Evolutionary conservation across 805 yeast species (phyloP), one percentile per base, ranked within the genome.

Genomic region (Metschnikowia peoriensis): DNA sequence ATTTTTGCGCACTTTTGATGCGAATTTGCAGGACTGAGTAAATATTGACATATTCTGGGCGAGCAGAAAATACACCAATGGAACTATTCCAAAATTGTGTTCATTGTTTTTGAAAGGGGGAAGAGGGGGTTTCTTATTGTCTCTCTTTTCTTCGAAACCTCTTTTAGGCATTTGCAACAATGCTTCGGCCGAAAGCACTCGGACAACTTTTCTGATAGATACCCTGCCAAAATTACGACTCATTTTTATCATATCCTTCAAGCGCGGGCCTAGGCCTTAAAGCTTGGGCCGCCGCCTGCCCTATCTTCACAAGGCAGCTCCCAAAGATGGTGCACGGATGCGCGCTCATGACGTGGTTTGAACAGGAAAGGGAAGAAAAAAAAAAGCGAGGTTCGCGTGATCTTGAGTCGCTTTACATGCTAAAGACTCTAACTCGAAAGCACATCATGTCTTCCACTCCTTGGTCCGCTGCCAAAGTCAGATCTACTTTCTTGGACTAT

Each of bases 401-500:
- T 44, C 17, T 43, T 9, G 28, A 10, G 28, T 29, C 27, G 40
- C 44, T 32, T 45, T 47, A 32, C 48, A 59, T 59, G 62, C 61
- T 59, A 44, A 59, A 59, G 59, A 47, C 52, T 47, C 46, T 59
- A 50, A 45, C 52, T 37, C 54, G 55, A 46, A 56, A 56, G 55
- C 53, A 51, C 40, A 56, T 44, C 14, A 58, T 58, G 60, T 51
- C 61, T 46, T 46, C 49, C 41, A 53, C 46, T 41, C 47, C 53
- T 27, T 75, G 79, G 79, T 60, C 77, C 46, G 79, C 79, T 46
- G 54, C 72, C 22, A 71, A 80, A 73, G 91, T 89, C 61, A 89
- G 99, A 75, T 71, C 78, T 56, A 89, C 98, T 40, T 94, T 89
- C 69, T 76, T 94, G 65, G 87, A 91, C 60, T 93, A 75, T 67